Evolutionary conservation across 2,329 filamentous ascomycete species (phyloP).

Genomic region (Colletotrichum sp.): DNA sequence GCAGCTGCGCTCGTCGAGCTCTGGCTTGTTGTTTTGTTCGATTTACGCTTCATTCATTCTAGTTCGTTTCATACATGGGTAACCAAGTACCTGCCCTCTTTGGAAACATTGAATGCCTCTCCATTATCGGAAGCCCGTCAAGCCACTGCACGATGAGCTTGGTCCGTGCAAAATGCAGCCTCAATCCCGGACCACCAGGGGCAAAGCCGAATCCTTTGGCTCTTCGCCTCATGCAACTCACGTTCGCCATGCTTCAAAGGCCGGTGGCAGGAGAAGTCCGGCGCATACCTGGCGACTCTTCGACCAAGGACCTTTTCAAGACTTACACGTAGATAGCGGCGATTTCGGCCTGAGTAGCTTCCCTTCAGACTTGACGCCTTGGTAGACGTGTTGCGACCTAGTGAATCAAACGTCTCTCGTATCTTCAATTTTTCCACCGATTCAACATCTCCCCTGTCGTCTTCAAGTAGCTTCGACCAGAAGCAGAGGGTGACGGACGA

Average conservation of each 20-base stretch:
- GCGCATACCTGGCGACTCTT: not conserved
- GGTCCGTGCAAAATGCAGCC: not conserved
- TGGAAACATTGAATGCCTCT: not conserved
- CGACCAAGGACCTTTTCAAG: rapidly evolving
- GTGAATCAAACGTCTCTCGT: not conserved
- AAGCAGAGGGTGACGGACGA: not conserved
- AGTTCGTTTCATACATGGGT: not conserved
- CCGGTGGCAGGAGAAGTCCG: not conserved
- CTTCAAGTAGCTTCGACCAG: not conserved
- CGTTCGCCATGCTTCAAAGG: not conserved
- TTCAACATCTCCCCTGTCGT: not conserved
- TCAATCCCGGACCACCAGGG: not conserved
- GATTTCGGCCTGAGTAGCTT: not conserved
- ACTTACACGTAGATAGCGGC: not conserved
- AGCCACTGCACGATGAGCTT: not conserved
- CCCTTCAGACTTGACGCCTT: not conserved
- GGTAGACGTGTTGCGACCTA: not conserved
- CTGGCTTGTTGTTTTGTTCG: not conserved
- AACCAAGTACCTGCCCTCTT: not conserved
- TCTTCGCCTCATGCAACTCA: not conserved
- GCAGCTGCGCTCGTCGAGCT: not conserved
- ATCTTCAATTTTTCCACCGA: rapidly evolving
- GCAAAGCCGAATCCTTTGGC: not conserved
- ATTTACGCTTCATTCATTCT: not conserved
- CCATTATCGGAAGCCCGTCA: not conserved